Evolutionary conservation across 2,329 filamentous ascomycete genomes (phyloP), one percentile per base, ranked within the genome.

Genomic region (Penicillium sp.): DNA sequence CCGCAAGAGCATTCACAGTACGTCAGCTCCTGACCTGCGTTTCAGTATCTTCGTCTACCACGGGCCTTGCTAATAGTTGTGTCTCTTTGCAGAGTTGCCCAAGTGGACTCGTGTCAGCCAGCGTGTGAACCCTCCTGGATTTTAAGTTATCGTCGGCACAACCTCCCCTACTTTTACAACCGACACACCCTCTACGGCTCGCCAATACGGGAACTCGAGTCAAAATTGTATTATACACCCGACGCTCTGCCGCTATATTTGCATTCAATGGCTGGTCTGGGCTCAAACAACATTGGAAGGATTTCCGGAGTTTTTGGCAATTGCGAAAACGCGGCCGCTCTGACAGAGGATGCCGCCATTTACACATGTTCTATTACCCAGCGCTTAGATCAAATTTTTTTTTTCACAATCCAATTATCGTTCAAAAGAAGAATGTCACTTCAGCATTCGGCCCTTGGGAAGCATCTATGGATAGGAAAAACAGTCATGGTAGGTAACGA

Each of bases 81-180:
- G 23, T 23, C 11, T 45, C 57, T 62, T 54, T 55, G 45, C 60
- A 93, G 90, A 92, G 76, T 77, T 93, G 52, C 89, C 88, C 55
- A 92, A 98, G 80, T 98, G 93, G 93, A 98, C 93, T 67, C 89
- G 93, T 78, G 89, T 98, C 62, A 96, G 91, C 64, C 93, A 98
- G 77, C 83, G 93, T 78, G 73, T 97, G 75, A 98, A 98, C 77
- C 93, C 93, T 57, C 93, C 93, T 47, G 93, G 93, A 79, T 98
- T 93, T 78, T 97, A 87, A 79, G 53, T 48, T 27, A 43, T 59
- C 55, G 29, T 27, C 29, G 50, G 47, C n/a, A 19, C 31, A 3
- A 46, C 13, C 16, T 39, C 16, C 45, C 43, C 25, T 26, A 16
- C 33, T 53, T 42, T 49, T n/a, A 51, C 42, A 35, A 50, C 43